phyloP scores from a whole-genome alignment of 257 asterid species.

The Petrea volubilis region DNA sequence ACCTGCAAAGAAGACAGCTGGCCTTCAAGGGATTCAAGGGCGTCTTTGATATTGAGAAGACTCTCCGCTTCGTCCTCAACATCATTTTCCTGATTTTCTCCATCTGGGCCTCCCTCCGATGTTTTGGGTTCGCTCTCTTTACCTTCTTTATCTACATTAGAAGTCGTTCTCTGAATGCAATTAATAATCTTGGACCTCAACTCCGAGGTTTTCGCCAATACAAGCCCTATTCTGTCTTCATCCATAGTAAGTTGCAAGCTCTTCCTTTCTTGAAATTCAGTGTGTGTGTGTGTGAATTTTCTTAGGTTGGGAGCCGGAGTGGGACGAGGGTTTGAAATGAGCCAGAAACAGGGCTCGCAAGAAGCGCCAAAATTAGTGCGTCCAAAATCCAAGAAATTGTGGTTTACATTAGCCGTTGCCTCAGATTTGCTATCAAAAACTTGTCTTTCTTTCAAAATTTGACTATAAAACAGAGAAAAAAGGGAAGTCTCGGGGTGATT shows the following conservation, averaged over 20 bases:
- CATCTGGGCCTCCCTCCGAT: slow-evolving; percentile 19
- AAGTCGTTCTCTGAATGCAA: slow-evolving; percentile 39
- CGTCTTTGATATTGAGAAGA: slow-evolving; percentile 69
- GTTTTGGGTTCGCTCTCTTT: slow-evolving; percentile 21
- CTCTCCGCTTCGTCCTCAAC: slow-evolving; percentile 53
- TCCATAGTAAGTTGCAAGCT: slow-evolving; percentile 29
- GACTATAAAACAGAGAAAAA: not conserved
- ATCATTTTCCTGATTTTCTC: slow-evolving; percentile 25
- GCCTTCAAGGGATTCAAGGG: slow-evolving; percentile 80
- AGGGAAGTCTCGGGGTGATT: not conserved
- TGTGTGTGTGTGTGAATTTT: not conserved
- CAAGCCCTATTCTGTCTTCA: slow-evolving; percentile 48
- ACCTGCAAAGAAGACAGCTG: slow-evolving; percentile 82
- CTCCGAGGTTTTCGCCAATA: slow-evolving; percentile 49
- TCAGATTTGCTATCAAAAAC: not conserved
- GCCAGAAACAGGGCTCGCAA: slow-evolving; percentile 11
- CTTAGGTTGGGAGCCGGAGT: slow-evolving; percentile 10
- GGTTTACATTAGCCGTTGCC: slow-evolving; percentile 30
- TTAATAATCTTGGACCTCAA: slow-evolving; percentile 48
- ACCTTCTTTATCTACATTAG: slow-evolving; percentile 21
- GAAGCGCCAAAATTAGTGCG: slow-evolving; percentile 37
- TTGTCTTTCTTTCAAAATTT: slow-evolving; percentile 10
- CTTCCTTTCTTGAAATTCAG: not conserved
- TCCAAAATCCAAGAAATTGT: slow-evolving; percentile 36
- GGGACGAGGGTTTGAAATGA: slow-evolving; percentile 17